Percentiles rank a stretch among this genome's conserved stretches.
Conservation (phyloP, 805 yeast species). For the Myxozyma neotropica region DNA sequence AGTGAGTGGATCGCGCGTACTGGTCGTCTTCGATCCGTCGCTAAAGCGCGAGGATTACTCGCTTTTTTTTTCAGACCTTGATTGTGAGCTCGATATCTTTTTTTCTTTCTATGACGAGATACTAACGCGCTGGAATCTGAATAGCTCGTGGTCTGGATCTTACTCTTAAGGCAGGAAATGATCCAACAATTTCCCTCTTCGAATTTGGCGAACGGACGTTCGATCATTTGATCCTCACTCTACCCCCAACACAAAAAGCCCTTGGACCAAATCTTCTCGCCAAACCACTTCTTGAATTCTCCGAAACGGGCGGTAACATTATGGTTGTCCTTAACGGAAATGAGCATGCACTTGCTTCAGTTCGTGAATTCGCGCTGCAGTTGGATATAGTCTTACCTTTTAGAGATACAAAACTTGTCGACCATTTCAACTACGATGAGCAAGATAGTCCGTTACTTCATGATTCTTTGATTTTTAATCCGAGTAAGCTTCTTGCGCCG, state of each 20-base stretch:
- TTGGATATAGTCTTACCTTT: constrained; percentile 86
- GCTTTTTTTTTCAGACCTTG: constrained; percentile 38
- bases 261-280: constrained; percentile 49
- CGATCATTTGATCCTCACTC: constrained; percentile 62
- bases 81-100: constrained; percentile 33
- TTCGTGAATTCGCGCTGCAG: constrained; percentile 70
- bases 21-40: constrained; percentile 43
- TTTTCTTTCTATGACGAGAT: not conserved
- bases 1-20: constrained; percentile 37
- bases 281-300: constrained; percentile 58
- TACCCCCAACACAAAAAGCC: constrained; percentile 47
- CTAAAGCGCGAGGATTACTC: constrained; percentile 39
- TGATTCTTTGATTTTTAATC: constrained; percentile 37
- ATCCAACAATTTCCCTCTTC: constrained; percentile 43
- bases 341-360: constrained; percentile 64
- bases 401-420: constrained; percentile 62
- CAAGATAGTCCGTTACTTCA: constrained; percentile 34
- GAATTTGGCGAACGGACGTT: constrained; percentile 51
- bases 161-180: constrained; percentile 39
- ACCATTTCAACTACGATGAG: constrained; percentile 57
- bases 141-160: constrained; percentile 45
- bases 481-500: constrained; percentile 32
- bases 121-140: constrained; percentile 33
- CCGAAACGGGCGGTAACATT: constrained; percentile 73
- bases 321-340: constrained; percentile 41